Conservation (phyloP, 2,329 filamentous ascomycete species). For the Cladosporium sp. region DNA sequence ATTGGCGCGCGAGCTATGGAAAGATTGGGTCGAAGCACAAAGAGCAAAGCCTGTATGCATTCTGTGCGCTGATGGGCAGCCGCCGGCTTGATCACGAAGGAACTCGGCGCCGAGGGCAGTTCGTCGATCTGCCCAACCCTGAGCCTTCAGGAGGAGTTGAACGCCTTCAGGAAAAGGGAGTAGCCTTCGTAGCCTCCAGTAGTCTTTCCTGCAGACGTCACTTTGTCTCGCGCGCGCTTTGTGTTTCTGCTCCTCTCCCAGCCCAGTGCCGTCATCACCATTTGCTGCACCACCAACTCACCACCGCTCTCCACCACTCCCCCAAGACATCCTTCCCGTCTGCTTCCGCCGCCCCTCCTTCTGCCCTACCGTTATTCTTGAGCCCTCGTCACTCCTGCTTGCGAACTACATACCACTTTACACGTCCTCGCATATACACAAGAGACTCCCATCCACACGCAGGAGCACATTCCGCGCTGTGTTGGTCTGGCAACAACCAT, state of each 20-base stretch:
- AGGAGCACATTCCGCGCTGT: constrained; percentile 12
- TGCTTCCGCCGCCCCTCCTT: constrained; percentile 1
- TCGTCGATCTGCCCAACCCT: not conserved
- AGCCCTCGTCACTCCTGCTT: not conserved
- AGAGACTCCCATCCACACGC: not conserved
- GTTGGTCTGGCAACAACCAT: constrained; percentile 21
- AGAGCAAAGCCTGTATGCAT: not conserved
- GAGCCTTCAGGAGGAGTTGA: not conserved
- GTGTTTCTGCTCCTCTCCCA: not conserved
- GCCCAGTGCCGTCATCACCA: not conserved
- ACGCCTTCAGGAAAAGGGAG: not conserved
- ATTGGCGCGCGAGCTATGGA: not conserved
- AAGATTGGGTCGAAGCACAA: not conserved
- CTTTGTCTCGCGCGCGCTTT: constrained; percentile 4
- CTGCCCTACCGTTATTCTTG: constrained; percentile 6
- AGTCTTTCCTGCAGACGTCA: too few relatives aligned
- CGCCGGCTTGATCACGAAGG: not conserved
- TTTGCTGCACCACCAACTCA: not conserved
- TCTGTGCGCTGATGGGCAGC: constrained; percentile 3
- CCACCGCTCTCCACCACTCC: not conserved
- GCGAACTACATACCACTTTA: not conserved
- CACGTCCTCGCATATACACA: not conserved
- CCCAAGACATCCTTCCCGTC: constrained; percentile 6
- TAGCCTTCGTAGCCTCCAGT: too few relatives aligned
- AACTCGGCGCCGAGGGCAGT: constrained; percentile 4